Conservation (phyloP, 2,329 filamentous ascomycete species). For the Westerdykella aurantiaca region DNA sequence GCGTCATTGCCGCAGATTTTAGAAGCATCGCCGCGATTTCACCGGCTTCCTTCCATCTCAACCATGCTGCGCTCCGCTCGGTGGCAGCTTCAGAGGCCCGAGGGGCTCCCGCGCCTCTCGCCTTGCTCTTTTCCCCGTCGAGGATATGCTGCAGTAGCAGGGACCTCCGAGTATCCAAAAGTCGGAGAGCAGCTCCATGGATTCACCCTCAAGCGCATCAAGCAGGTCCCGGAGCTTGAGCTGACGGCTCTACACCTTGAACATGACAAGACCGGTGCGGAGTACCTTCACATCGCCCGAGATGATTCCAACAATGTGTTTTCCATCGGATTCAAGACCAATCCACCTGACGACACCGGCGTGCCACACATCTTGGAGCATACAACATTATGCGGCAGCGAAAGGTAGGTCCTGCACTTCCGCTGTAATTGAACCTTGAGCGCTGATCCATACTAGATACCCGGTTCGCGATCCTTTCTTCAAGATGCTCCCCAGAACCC, state of each 20-base stretch:
- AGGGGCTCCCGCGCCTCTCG: constrained; percentile 11
- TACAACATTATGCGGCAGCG: constrained; percentile 89
- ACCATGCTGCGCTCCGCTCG: constrained; percentile 35
- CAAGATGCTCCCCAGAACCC: constrained; percentile 95
- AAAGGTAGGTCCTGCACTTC: constrained; percentile 57
- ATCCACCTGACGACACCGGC: constrained; percentile 91
- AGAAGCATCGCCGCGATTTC: constrained; percentile 3
- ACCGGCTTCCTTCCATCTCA: constrained; percentile 4
- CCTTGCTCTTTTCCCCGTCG: constrained; percentile 14
- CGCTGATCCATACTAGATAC: constrained; percentile 52
- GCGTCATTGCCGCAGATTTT: too few relatives aligned
- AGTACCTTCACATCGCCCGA: constrained; percentile 90
- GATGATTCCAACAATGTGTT: constrained; percentile 99
- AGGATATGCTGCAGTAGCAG: constrained; percentile 62
- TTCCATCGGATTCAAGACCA: constrained; percentile 98
- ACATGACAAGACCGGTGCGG: constrained; percentile 91
- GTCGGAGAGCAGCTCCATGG: constrained; percentile 84
- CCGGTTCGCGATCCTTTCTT: constrained; percentile 99
- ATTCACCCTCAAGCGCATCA: constrained; percentile 82
- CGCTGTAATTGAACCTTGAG: background rate
- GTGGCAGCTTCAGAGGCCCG: constrained; percentile 18
- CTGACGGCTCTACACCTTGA: constrained; percentile 83
- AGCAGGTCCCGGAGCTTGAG: constrained; percentile 91
- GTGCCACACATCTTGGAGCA: constrained; percentile 97
- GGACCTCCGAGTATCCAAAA: constrained; percentile 68